Evolutionary conservation across 1,284 basidiomycete genomes (phyloP), one percentile per base, ranked within the genome.

Genomic region (Trichosporon coremiiforme): DNA sequence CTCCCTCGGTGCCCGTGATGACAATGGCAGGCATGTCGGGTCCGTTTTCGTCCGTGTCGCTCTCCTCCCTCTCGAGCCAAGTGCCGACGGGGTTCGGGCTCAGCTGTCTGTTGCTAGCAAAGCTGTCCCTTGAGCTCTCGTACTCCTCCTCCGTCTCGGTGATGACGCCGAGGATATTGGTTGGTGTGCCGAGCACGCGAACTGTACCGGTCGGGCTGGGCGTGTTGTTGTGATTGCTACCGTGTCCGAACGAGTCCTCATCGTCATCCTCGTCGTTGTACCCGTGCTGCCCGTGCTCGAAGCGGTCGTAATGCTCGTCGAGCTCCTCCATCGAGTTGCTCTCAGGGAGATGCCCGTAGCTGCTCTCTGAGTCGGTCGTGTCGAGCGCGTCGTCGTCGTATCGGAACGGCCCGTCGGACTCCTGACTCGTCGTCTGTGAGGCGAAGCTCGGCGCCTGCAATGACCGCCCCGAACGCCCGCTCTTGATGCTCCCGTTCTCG

Each of bases 341-440:
- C 57, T 62, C 57, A 33, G 57, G 57, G 15, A 62, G 57, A n/a
- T 62, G 57, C 57, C 57, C 57, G 29, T 62, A 62, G 57, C 57
- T 62, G 57, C 57, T 62, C 57, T 33, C 57, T 17, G 29, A 33
- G 57, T 62, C 57, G 29, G 57, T 33, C 57, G 29, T 33, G 29
- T 31, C 57, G 31, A 62, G 31, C 2, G 7, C n/a, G 47, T n/a
- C 17, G 25, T 62, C 57, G 29, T 62, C 57, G 29, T 62, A 62
- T 17, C 57, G 57, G 57, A 62, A 62, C 31, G 57, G 57, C 3
- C 57, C 57, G 17, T 62, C 57, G 4, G 57, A 62, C 57, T 20
- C 57, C 15, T 17, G 29, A 17, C 57, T 35, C 29, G 29, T 33
- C 31, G 31, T n/a, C 17, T n/a, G 29, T 3, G 57, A 31, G 13